Base-by-base conservation (phyloP, 176 grass and related monocot species). In the Juncus effusus region DNA sequence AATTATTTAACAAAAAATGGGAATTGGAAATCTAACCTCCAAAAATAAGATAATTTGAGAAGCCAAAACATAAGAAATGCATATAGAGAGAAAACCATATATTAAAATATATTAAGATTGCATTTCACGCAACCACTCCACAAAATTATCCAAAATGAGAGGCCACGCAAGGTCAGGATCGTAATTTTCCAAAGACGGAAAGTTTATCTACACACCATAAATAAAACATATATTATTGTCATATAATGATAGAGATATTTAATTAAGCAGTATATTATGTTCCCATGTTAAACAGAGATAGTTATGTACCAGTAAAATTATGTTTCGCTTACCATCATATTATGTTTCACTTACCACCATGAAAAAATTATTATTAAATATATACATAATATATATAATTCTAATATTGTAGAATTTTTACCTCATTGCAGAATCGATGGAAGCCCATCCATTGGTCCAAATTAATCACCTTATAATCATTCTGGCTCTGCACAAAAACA, bases 381-480 rank as follows among this genome's bases (percentile, higher is more conserved):
- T 28, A 28, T 28, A 28, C 19, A 28, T 28, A 28, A 28, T n/a
- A 28, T 28, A 28, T 28, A 28, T 28, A 28, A 28, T 47, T 47
- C 6, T 47, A 47, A 47, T 47, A 6, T 47, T 47, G 6, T 6
- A 47, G 9, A 47, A 47, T 52, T 45, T 15, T 61, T 75, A 94
- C 95, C 95, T 99, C 95, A 70, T 87, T 90, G 74, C 89, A 99
- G 65, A 99, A 99, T 12, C 95, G 83, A 73, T 90, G 74, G 89
- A 99, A 99, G 73, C 81, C 85, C 83, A 82, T 85, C 95, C 95
- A 99, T 56, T 99, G 95, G 10, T 99, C 95, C 85, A 99, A 84
- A 76, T 94, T 99, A 82, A 99, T 93, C 78, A 99, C 95, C 95
- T 99, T 99, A 86, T 99, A 99, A 8, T 99, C 95, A 66, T 63